Evolutionary conservation across 768 basidiomycete genomes (phyloP), one percentile per base, ranked within the genome.

Genomic region (Crepidotus variabilis): DNA sequence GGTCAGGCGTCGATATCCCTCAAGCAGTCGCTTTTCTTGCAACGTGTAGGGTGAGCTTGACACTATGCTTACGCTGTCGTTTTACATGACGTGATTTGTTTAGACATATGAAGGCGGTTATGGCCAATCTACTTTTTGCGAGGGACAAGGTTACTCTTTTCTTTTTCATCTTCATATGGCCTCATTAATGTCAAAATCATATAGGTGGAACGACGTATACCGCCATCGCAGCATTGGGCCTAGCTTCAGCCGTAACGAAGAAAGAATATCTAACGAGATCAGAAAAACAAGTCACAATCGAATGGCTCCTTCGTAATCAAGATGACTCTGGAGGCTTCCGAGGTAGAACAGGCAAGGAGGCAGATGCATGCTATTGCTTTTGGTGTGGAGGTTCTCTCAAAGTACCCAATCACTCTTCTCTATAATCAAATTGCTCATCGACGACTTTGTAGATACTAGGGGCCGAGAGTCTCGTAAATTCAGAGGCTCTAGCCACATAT

Each of bases 301-400:
- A 85, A 24, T 98, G 94, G 94, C 75, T 95, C 1, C 58, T 86
- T 14, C 81, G 85, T 47, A 90, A 88, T 51, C 94, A 93, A 66
- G 75, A 81, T 47, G 58, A 63, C 0, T 76, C 77, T 0, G 93
- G 93, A 0, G 96, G 96, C 0, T 97, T 94, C 66, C 76, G 88
- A 61, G 96, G 96, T 1, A 80, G 96, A 21, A 93, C 93, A 1
- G 87, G 85, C 56, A 99, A 99, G 72, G 76, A 79, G 3, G 82
- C 88, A 5, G 96, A 98, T 60, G 91, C 94, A 2, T 99, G 96
- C 68, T 99, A 99, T 70, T 92, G 90, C 60, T 98, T 97, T 70
- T 99, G 96, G 96, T 89, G 88, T 62, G 88, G 91, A 2, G 94
- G 86, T 8, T 78, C 91, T 0, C 70, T 98, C 9, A 71, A 81